Evolutionary conservation across 306 rosid species (phyloP).

Genomic region (Elaeagnus macrophylla): DNA sequence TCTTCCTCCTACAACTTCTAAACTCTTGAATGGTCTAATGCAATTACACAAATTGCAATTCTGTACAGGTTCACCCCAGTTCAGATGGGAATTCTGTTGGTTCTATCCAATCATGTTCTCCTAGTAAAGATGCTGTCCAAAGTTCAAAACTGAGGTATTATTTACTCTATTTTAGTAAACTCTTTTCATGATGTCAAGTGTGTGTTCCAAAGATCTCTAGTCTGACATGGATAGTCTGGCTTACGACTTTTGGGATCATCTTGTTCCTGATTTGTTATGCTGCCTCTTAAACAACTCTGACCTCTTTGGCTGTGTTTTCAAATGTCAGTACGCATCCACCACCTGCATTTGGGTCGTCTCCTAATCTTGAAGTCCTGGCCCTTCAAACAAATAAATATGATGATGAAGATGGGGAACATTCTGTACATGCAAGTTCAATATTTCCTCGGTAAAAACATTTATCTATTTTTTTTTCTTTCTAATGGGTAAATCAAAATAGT

Average conservation of each 20-base stretch:
- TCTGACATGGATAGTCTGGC: slow-evolving; percentile 3
- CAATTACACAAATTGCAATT: slow-evolving; percentile 20
- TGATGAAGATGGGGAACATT: slow-evolving; percentile 52
- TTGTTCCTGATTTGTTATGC: slow-evolving; percentile 2
- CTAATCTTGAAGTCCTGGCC: slow-evolving; percentile 92
- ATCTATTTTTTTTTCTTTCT: slow-evolving; percentile 12
- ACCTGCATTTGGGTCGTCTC: slow-evolving; percentile 98
- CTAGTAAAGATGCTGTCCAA: slow-evolving; percentile 40
- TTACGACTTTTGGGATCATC: background rate
- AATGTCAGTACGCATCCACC: slow-evolving; percentile 74
- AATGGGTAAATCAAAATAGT: slow-evolving; percentile 5
- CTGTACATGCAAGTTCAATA: slow-evolving; percentile 49
- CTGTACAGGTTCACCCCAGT: slow-evolving; percentile 63
- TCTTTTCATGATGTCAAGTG: background rate
- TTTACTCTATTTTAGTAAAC: background rate
- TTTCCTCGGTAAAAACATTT: slow-evolving; percentile 43
- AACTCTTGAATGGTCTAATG: slow-evolving; percentile 9
- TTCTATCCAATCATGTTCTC: slow-evolving; percentile 30
- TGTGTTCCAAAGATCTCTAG: slow-evolving; percentile 1
- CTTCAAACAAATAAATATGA: slow-evolving; percentile 50
- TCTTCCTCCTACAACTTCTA: slow-evolving; percentile 1
- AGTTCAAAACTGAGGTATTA: slow-evolving; percentile 61
- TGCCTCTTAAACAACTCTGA: slow-evolving; percentile 19
- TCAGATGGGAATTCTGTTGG: slow-evolving; percentile 50
- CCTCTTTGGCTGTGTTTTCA: slow-evolving; percentile 16